Conservation (phyloP, 2,329 filamentous ascomycete genomes). For the Ophiobolus disseminans region DNA sequence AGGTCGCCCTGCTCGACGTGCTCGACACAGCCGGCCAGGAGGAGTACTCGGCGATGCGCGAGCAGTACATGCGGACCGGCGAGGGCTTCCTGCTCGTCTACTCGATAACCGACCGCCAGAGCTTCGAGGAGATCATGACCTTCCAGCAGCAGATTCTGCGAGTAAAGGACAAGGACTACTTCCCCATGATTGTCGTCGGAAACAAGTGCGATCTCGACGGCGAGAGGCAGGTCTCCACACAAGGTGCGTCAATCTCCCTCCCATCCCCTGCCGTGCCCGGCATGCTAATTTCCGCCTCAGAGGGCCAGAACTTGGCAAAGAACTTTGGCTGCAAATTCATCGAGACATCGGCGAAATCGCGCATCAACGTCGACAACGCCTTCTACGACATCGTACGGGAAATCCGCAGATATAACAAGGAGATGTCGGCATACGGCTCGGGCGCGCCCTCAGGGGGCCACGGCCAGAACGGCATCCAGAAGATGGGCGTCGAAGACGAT, state of each 20-base stretch:
- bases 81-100: constrained; percentile 98
- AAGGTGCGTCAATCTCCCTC: constrained; percentile 69
- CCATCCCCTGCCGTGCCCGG: constrained; percentile 4
- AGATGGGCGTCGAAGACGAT: constrained; percentile 80
- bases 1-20: constrained; percentile 96
- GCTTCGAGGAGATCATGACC: constrained; percentile 97
- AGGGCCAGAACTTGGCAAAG: constrained; percentile 85
- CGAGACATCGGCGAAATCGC: constrained; percentile 97
- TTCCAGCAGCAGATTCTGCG: constrained; percentile 98
- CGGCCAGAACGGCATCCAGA: constrained; percentile 65
- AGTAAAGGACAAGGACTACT: constrained; percentile 99
- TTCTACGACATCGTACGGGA: constrained; percentile 99
- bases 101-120: constrained; percentile 96
- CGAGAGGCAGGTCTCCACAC: constrained; percentile 88
- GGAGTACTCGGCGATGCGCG: constrained; percentile 98
- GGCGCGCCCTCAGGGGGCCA: constrained; percentile 66
- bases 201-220: constrained; percentile 99
- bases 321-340: constrained; percentile 98
- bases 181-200: constrained; percentile 97
- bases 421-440: constrained; percentile 90
- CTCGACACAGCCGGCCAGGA: constrained; percentile 98
- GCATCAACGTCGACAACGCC: constrained; percentile 97
- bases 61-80: constrained; percentile 99
- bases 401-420: constrained; percentile 97
- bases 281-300: constrained; percentile 57